Conservation (phyloP, 345 rosid genomes). For the Euphorbia tirucalli region DNA sequence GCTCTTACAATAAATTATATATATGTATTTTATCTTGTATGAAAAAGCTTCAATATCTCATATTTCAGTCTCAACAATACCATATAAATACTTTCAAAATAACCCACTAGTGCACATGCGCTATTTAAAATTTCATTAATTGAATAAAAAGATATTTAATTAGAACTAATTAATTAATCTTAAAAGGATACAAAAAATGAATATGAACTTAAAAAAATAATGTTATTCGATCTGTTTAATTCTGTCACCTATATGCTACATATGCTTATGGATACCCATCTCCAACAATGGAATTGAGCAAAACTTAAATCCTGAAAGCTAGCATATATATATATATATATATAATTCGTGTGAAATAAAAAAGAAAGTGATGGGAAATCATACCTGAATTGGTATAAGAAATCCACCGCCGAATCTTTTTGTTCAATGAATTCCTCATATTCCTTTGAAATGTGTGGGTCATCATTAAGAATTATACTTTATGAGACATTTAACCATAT, state of each 20-base stretch:
- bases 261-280: conserved; percentile 6
- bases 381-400: conserved; percentile 16
- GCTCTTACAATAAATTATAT: too few relatives aligned
- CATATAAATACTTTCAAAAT: too few relatives aligned
- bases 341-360: conserved; percentile 11
- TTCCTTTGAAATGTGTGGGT: conserved; percentile 14
- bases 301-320: conserved; percentile 10
- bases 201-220: background rate
- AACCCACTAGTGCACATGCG: too few relatives aligned
- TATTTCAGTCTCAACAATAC: too few relatives aligned
- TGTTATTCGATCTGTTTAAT: background rate
- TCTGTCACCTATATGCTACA: background rate
- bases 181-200: background rate
- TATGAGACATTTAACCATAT: conserved; percentile 22
- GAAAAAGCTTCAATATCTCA: too few relatives aligned
- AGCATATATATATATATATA: too few relatives aligned
- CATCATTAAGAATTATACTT: conserved; percentile 9
- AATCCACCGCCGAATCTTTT: conserved; percentile 39
- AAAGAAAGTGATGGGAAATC: conserved; percentile 22
- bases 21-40: too few relatives aligned
- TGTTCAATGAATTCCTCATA: conserved; percentile 19
- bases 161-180: too few relatives aligned
- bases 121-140: too few relatives aligned
- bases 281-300: conserved; percentile 4
- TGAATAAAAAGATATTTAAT: too few relatives aligned